These are phyloP conservation scores for Elongisporangium anandrum DNA, from an alignment of 352 stramenopile species.

Conservation along the genomic window DNA sequence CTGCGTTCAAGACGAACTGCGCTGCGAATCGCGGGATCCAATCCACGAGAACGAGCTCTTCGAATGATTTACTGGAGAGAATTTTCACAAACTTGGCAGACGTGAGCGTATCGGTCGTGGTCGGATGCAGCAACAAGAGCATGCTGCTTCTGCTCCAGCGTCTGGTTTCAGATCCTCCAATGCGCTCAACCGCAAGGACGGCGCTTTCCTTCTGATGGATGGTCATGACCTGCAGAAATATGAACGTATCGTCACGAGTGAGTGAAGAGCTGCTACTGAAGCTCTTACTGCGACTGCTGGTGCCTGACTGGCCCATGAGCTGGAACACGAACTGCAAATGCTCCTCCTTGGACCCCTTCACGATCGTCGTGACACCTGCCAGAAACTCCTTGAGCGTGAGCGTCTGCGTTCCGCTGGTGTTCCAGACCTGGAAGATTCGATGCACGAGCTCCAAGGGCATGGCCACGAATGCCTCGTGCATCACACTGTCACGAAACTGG, in stretches of 20 bases:
- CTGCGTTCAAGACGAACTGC: conserved; percentile 15
- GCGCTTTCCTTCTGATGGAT: background rate
- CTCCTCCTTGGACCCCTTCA: conserved; percentile 35
- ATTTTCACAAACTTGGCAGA: conserved; percentile 18
- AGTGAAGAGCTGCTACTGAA: no score
- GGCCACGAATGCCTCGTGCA: conserved; percentile 24
- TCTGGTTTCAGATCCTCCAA: background rate
- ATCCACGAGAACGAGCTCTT: conserved; percentile 15
- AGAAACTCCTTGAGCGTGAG: conserved; percentile 37
- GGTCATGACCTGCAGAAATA: conserved; percentile 16
- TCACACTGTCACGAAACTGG: conserved; percentile 30
- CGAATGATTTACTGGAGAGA: conserved; percentile 11
- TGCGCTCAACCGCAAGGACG: conserved; percentile 17
- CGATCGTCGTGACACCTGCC: conserved; percentile 17
- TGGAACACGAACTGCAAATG: conserved; percentile 39
- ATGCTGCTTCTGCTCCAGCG: conserved; percentile 16
- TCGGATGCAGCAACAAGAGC: conserved; percentile 12
- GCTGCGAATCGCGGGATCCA: conserved; percentile 31
- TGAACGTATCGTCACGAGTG: conserved; percentile 13
- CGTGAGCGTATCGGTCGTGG: conserved; percentile 7
- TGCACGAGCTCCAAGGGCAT: conserved; percentile 27
- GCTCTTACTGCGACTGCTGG: conserved; percentile 12
- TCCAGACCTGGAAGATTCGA: conserved; percentile 35
- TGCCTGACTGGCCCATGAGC: conserved; percentile 17
- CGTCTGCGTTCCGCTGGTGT: conserved; percentile 12